Evolutionary conservation across 176 grass and related monocot species (phyloP), one percentile per base, ranked within the genome.

Genomic region (Paspalum vaginatum): DNA sequence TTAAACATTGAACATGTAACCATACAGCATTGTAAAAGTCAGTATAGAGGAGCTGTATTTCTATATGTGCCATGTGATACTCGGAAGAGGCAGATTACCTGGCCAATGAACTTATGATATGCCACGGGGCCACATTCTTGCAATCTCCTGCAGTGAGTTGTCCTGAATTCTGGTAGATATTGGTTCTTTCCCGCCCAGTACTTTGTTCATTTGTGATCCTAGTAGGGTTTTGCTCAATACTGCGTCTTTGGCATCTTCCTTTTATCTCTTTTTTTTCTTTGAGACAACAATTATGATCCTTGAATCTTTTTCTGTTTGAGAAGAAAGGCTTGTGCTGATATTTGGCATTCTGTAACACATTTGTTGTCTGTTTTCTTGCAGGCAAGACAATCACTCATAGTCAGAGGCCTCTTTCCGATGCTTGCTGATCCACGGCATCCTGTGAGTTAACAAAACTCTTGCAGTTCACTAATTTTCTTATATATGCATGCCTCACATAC

Each of bases 311-410:
- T 25, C 25, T 25, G 1, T 24, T 25, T 59, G 10, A 26, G 56
- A 25, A 26, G 6, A 55, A 25, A 53, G 20, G 18, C 9, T 53
- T 14, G 24, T 26, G 25, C 27, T 65, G 26, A 69, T 22, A 38
- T 45, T 78, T 65, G 4, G 17, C 58, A 20, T n/a, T 7, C 17
- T 78, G 14, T 78, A 68, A 56, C 74, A 79, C 57, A 72, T 74
- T 85, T 66, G 3, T 67, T 84, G 59, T 58, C 69, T 78, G 10
- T 4, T 74, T 43, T 54, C 10, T 53, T 93, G 75, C 88, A 99
- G 97, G 97, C 97, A 79, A 93, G 97, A 57, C 97, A 99, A 52
- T 99, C 97, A 0, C 97, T 99, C 50, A 88, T 99, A 84, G 97
- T 99, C 48, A 86, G 97, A 76, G 97, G 97, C 46, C 97, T 99